Percentiles rank a stretch among this genome's conserved stretches.
These are phyloP conservation scores for Trichophyton verrucosum DNA, from an alignment of 2,329 filamentous ascomycete species.

Conservation along the genomic window DNA sequence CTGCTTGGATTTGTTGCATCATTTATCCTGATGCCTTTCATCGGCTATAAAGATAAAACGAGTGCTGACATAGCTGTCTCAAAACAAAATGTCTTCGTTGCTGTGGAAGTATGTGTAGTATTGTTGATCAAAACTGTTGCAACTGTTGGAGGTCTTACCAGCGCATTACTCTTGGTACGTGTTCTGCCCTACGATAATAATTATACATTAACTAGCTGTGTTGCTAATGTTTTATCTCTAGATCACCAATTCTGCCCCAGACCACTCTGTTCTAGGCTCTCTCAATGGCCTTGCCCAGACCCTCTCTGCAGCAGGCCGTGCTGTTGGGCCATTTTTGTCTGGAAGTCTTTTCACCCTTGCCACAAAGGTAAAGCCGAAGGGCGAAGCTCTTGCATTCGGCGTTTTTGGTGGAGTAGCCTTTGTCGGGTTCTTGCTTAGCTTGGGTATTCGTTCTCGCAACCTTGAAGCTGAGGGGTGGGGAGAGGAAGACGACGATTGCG, in stretches of 20 bases:
- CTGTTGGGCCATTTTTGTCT: conserved; percentile 76
- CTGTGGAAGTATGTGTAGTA: conserved; percentile 65
- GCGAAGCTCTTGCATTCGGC: conserved; percentile 75
- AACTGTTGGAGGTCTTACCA: conserved; percentile 77
- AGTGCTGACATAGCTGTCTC: conserved; percentile 45
- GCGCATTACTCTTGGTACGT: conserved; percentile 71
- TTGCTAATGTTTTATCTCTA: conserved; percentile 24
- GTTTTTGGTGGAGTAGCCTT: conserved; percentile 75
- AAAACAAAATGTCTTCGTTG: conserved; percentile 57
- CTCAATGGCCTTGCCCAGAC: conserved; percentile 92
- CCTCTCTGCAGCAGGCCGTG: conserved; percentile 77
- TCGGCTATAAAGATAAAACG: conserved; percentile 59
- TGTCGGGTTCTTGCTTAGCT: conserved; percentile 64
- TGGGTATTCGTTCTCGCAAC: conserved; percentile 56
- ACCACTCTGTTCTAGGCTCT: conserved; percentile 72
- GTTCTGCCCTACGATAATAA: not conserved
- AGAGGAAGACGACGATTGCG: conserved; percentile 30
- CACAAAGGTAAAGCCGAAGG: conserved; percentile 59
- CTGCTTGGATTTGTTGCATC: conserved; percentile 68
- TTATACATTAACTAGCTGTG: not conserved
- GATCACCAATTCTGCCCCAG: conserved; percentile 89
- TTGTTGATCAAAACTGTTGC: conserved; percentile 83
- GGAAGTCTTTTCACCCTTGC: conserved; percentile 76
- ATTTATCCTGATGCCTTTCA: conserved; percentile 79
- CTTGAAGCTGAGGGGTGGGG: conserved; percentile 47